These are phyloP conservation scores for Polyplosphaeria fusca DNA, from an alignment of 495 filamentous ascomycete genomes.

Conservation along the genomic window DNA sequence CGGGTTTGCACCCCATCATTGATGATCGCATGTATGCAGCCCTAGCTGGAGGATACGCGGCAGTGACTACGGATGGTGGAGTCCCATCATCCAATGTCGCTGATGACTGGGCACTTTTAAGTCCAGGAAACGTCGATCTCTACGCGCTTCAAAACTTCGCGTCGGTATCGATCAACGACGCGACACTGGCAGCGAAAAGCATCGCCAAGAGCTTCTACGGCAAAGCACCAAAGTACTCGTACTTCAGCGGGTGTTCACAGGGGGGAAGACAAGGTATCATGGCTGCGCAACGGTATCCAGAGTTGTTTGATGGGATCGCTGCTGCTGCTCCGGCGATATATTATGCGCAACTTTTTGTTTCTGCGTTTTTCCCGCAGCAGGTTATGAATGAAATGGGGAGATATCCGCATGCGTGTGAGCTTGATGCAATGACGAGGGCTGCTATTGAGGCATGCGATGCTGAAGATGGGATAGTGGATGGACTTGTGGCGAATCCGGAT, in stretches of 20 bases:
- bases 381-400: not conserved
- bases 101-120: not conserved
- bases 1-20: not conserved
- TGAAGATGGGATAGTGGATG: not conserved
- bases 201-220: conserved; percentile 2
- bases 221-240: not conserved
- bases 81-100: not conserved
- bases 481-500: not conserved
- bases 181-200: not conserved
- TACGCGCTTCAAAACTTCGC: not conserved
- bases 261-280: not conserved
- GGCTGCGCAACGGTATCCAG: not conserved
- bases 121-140: not conserved
- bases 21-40: not conserved
- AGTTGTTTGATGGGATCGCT: not conserved
- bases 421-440: not conserved
- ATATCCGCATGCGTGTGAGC: not conserved
- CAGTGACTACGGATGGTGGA: not conserved
- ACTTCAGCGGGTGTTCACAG: not conserved
- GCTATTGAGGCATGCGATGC: not conserved
- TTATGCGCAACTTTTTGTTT: not conserved
- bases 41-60: not conserved
- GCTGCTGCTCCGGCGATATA: not conserved
- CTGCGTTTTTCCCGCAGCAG: not conserved
- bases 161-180: not conserved